These are phyloP conservation scores for Haematococcus lacustris DNA, from an alignment of 139 green algal genomes.

Conservation along the genomic window DNA sequence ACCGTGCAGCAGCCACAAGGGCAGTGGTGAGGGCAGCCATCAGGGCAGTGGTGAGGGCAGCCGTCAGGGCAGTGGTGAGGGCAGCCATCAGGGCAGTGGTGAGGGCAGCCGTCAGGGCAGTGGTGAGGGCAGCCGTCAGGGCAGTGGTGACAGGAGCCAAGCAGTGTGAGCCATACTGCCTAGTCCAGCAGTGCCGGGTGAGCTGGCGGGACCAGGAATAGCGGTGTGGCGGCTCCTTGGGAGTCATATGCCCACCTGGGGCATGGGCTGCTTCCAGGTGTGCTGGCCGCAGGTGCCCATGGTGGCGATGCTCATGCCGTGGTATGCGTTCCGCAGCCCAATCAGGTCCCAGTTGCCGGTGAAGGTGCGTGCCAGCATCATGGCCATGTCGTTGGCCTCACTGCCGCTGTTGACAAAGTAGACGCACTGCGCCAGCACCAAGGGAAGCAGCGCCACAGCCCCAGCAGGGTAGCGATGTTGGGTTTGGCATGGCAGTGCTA, in stretches of 20 bases:
- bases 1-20: no score
- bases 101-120: no score
- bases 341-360: constrained; percentile 86
- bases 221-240: not conserved
- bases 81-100: no score
- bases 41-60: no score
- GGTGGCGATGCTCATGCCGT: constrained; percentile 77
- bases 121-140: no score
- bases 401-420: constrained; percentile 85
- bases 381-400: constrained; percentile 84
- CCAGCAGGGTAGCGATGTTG: no score
- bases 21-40: no score
- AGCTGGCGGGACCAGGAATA: no score
- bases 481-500: no score
- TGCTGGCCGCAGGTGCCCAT: constrained; percentile 84
- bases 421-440: constrained; percentile 30
- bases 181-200: not conserved
- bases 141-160: not conserved
- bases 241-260: no score
- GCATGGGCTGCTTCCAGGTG: constrained; percentile 90
- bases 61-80: no score
- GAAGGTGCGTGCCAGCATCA: constrained; percentile 69
- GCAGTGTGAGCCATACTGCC: not conserved
- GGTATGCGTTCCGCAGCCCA: constrained; percentile 87
- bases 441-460: no score